Evolutionary conservation across 2,329 filamentous ascomycete species (phyloP).

Genomic region (Thielaviopsis populi): DNA sequence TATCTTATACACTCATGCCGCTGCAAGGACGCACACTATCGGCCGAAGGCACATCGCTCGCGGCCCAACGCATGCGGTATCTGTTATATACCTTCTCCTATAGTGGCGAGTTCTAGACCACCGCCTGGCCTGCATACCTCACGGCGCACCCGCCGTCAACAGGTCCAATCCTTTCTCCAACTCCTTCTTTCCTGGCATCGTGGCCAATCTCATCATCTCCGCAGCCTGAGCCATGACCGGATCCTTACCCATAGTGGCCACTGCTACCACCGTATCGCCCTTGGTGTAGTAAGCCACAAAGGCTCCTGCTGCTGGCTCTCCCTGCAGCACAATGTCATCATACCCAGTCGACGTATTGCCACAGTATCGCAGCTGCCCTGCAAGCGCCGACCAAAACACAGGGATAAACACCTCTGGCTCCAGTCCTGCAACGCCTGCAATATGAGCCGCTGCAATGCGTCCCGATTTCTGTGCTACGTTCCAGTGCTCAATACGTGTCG

Average conservation of each 20-base stretch:
- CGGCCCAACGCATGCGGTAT: no score
- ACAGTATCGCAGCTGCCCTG: slow-evolving; percentile 81
- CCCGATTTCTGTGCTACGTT: slow-evolving; percentile 93
- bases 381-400: slow-evolving; percentile 91
- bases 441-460: slow-evolving; percentile 61
- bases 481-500: slow-evolving; percentile 90
- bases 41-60: no score
- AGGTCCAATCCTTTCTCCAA: slow-evolving; percentile 48
- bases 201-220: slow-evolving; percentile 67
- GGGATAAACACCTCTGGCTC: slow-evolving; percentile 53
- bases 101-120: neutral
- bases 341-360: slow-evolving; percentile 69
- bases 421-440: slow-evolving; percentile 52
- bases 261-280: slow-evolving; percentile 74
- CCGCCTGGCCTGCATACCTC: neutral
- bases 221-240: slow-evolving; percentile 70
- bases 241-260: slow-evolving; percentile 82
- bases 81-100: no score
- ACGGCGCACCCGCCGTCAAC: slow-evolving; percentile 21
- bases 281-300: slow-evolving; percentile 84
- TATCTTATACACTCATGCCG: neutral
- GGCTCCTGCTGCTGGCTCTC: slow-evolving; percentile 59
- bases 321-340: slow-evolving; percentile 72
- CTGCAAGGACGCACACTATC: no score
- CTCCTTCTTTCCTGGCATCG: slow-evolving; percentile 72